These are phyloP conservation scores for Stevia rebaudiana DNA, from an alignment of 140 eudicot species.

Conservation along the genomic window DNA sequence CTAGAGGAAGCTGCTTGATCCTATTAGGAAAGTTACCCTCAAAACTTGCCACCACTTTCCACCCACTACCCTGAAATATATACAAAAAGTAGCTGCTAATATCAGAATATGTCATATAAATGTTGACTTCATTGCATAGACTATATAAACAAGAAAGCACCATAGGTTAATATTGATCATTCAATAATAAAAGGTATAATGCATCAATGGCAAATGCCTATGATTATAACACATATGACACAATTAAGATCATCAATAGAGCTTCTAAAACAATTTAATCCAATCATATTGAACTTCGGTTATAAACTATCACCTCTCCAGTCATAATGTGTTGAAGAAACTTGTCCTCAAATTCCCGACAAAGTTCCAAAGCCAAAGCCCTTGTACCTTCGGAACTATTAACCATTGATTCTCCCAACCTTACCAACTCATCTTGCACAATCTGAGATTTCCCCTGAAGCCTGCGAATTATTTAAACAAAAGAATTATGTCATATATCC, in stretches of 20 bases:
- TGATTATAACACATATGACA: background rate
- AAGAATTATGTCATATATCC: background rate
- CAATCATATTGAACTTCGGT: background rate
- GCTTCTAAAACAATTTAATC: background rate
- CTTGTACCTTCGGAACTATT: slow-evolving; percentile 87
- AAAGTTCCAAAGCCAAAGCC: slow-evolving; percentile 99
- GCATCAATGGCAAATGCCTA: background rate
- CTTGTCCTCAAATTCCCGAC: slow-evolving; percentile 97
- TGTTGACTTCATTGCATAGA: slow-evolving; percentile 1
- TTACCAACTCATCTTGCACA: slow-evolving; percentile 88
- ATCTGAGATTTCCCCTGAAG: slow-evolving; percentile 96
- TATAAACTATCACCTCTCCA: slow-evolving; percentile 69
- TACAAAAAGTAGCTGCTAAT: background rate
- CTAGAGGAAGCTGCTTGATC: slow-evolving; percentile 95
- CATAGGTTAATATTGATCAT: slow-evolving; percentile 2
- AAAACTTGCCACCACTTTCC: slow-evolving; percentile 95
- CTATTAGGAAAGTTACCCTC: slow-evolving; percentile 96
- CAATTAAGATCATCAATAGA: background rate
- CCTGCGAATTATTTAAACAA: slow-evolving; percentile 36
- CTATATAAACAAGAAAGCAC: background rate
- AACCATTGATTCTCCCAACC: slow-evolving; percentile 96
- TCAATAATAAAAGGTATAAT: background rate
- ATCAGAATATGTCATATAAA: slow-evolving; percentile 2
- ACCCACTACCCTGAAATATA: slow-evolving; percentile 78
- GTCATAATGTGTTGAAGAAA: slow-evolving; percentile 90